phyloP scores from a whole-genome alignment of 1,284 basidiomycete genomes.

The Ustilago nuda region DNA sequence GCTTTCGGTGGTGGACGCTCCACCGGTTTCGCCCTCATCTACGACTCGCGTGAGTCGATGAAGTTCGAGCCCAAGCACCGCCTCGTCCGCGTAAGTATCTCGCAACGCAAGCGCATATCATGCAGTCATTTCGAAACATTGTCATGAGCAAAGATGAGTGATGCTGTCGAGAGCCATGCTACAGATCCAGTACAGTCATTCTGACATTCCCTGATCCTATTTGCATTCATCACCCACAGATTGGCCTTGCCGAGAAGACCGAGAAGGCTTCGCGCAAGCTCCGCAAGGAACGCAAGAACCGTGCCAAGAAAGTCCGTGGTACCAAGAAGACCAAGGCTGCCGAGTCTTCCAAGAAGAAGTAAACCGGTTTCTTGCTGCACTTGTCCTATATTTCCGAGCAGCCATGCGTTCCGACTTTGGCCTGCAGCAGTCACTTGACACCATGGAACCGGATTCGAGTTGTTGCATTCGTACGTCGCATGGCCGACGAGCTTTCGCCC shows the following conservation, averaged over 20 bases:
- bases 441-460: constrained; percentile 12
- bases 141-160: neutral
- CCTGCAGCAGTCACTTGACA: constrained; percentile 28
- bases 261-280: constrained; percentile 95
- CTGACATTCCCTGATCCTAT: constrained; percentile 5
- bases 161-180: neutral
- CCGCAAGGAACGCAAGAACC: constrained; percentile 99
- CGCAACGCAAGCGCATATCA: neutral
- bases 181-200: neutral
- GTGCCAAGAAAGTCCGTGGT: constrained; percentile 93
- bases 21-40: constrained; percentile 95
- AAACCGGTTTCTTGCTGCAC: constrained; percentile 21
- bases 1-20: constrained; percentile 98
- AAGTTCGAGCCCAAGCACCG: constrained; percentile 95
- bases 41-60: constrained; percentile 94
- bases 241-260: constrained; percentile 84
- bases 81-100: constrained; percentile 81
- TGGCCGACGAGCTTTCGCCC: constrained; percentile 48
- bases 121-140: neutral
- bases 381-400: constrained; percentile 13
- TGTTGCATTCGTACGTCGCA: constrained; percentile 14
- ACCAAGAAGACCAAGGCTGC: constrained; percentile 65
- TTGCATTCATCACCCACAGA: constrained; percentile 1
- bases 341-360: constrained; percentile 65
- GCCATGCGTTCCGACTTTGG: neutral